These are phyloP conservation scores for Backusella mclennaniae DNA, from an alignment of 192 early-diverging fungal species.

Conservation along the genomic window DNA sequence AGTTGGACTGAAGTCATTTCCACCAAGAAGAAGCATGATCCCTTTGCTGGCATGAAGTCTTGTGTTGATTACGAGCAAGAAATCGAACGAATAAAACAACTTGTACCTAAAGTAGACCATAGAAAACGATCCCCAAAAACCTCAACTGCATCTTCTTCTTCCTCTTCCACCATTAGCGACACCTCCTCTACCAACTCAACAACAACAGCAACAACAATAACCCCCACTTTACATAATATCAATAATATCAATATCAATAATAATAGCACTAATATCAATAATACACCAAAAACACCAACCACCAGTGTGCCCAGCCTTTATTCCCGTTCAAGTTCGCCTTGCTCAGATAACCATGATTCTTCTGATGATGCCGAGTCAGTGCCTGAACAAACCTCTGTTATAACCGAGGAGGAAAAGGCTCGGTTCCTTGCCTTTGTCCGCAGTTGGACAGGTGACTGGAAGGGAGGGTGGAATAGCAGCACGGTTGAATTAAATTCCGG, in stretches of 20 bases:
- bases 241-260: conserved; percentile 2
- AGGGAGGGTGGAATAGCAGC: conserved; percentile 13
- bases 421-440: conserved; percentile 37
- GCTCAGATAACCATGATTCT: neutral
- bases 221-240: neutral
- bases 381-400: conserved; percentile 1
- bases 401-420: conserved; percentile 33
- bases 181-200: neutral
- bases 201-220: neutral
- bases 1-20: conserved; percentile 9
- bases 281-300: neutral
- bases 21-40: conserved; percentile 16
- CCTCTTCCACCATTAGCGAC: neutral
- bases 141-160: neutral
- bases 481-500: neutral
- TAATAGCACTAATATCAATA: neutral
- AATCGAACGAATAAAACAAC: conserved; percentile 36
- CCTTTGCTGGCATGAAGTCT: conserved; percentile 40
- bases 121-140: conserved; percentile 9
- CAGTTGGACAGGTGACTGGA: conserved; percentile 37
- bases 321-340: conserved; percentile 15
- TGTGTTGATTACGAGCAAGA: conserved; percentile 37
- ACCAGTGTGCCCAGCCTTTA: neutral
- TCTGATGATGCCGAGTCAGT: neutral
- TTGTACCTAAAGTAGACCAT: conserved; percentile 25